Base-by-base conservation (phyloP, 2,329 filamentous ascomycete genomes). In the Alternaria infectoria region DNA sequence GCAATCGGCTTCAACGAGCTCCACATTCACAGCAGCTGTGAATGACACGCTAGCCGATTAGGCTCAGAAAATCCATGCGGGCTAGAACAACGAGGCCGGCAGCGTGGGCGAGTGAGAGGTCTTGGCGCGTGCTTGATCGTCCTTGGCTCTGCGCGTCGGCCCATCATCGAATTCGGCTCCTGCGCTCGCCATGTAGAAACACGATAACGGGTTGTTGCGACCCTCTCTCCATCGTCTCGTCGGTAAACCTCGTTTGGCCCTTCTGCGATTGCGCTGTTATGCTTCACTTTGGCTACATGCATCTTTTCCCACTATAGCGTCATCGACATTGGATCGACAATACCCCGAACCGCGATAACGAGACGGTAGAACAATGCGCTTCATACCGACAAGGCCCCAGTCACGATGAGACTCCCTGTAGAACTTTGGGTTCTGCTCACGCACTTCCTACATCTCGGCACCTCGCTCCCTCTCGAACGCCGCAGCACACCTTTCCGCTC, bases 401-500 rank as follows among this genome's bases (percentile, higher is more conserved):
- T 52, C 55, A 62, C 60, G 13, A 62, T 62, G 60, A 54, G 50
- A 49, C 60, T 59, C 2, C 47, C 47, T 5, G 4, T 43, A 49
- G 54, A 62, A 43, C 25, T 57, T 47, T 17, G 17, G 23, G 6
- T 58, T 17, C 40, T 58, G n/a, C 21, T 62, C 13, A 30, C 49
- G 9, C 40, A 46, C 17, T 3, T 59, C 30, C 9, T 54, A 6
- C 19, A 47, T 6, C 36, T 49, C 5, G 17, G 9, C 15, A 45
- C 32, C 19, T 19, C 45, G 11, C 60, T 43, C 12, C 80, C 59
- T 1, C 32, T 65, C 50, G 44, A 46, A 26, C 52, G 46, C 43
- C 55, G 52, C 57, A 52, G 57, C 57, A 62, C 46, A 40, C 59
- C 59, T 5, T 65, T 56, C 59, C 61, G 51, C 55, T 62, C 45